Percentiles rank a stretch among this genome's conserved stretches.
phyloP scores from a whole-genome alignment of 306 rosid genomes.

The Herpetospermum pedunculosum region DNA sequence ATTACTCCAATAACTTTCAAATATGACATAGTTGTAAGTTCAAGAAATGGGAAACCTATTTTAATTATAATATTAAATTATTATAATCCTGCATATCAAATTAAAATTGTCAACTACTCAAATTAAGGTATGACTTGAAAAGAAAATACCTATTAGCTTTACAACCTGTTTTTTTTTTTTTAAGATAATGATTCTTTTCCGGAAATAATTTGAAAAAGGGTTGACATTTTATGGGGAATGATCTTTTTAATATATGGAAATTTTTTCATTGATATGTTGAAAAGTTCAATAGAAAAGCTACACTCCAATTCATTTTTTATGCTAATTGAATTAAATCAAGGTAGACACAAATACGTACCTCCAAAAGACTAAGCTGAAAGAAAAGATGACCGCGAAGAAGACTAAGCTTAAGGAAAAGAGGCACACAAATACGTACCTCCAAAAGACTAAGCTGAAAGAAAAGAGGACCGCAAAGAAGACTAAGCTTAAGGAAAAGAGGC shows the following conservation, averaged over 20 bases:
- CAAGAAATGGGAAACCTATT: no score
- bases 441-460: no score
- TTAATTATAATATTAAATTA: no score
- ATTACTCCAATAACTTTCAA: no score
- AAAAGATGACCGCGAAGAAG: no score
- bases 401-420: no score
- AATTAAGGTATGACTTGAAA: not conserved
- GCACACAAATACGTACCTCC: no score
- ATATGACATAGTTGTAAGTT: no score
- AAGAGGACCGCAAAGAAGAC: no score
- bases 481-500: no score
- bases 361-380: no score
- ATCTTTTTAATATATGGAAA: not conserved
- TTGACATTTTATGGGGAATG: not conserved
- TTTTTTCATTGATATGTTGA: not conserved
- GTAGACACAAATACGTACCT: constrained; percentile 30
- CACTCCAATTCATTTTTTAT: not conserved
- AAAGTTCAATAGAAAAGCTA: not conserved
- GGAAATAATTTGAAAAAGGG: not conserved
- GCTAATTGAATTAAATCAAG: not conserved
- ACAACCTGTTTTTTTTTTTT: not conserved
- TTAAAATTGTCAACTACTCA: not conserved
- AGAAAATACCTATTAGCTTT: not conserved
- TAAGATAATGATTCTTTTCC: not conserved
- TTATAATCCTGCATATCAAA: no score